phyloP scores from a whole-genome alignment of 495 filamentous ascomycete genomes.

The Penicillium daleae region DNA sequence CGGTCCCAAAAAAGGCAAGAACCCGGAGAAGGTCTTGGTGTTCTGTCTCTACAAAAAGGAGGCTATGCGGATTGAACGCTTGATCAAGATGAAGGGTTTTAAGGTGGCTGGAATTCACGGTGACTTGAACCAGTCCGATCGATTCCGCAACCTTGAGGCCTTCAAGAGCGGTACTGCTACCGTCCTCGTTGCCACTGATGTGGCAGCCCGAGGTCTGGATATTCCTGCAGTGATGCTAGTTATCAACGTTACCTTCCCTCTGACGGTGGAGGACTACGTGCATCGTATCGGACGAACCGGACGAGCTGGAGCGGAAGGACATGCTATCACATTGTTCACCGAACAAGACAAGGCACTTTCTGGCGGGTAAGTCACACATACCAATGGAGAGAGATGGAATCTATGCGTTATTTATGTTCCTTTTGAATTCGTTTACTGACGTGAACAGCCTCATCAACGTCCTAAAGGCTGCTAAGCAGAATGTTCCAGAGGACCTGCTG shows the following conservation, averaged over 20 bases:
- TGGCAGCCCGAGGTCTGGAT: constrained; percentile 94
- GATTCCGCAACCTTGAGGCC: constrained; percentile 78
- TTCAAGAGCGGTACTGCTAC: constrained; percentile 91
- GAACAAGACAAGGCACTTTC: constrained; percentile 88
- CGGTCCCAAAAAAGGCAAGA: constrained; percentile 68
- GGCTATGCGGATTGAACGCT: constrained; percentile 80
- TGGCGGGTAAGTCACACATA: constrained; percentile 66
- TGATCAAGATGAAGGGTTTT: constrained; percentile 74
- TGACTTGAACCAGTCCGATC: constrained; percentile 80
- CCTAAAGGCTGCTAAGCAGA: constrained; percentile 83
- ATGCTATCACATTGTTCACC: constrained; percentile 91
- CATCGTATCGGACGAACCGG: constrained; percentile 92
- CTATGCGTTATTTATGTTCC: constrained; percentile 2
- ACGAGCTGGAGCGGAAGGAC: constrained; percentile 81
- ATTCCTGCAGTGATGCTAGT: constrained; percentile 93
- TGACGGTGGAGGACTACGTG: constrained; percentile 86
- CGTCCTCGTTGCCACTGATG: constrained; percentile 98
- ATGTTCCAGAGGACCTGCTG: constrained; percentile 82
- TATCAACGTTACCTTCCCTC: constrained; percentile 77
- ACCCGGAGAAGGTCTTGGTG: constrained; percentile 81
- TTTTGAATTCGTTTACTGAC: constrained; percentile 19
- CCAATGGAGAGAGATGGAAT: background rate
- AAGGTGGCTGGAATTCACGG: constrained; percentile 89
- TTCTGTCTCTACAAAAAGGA: constrained; percentile 99
- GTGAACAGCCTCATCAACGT: constrained; percentile 77